Conservation (phyloP, 257 asterid species). For the Echium plantagineum region DNA sequence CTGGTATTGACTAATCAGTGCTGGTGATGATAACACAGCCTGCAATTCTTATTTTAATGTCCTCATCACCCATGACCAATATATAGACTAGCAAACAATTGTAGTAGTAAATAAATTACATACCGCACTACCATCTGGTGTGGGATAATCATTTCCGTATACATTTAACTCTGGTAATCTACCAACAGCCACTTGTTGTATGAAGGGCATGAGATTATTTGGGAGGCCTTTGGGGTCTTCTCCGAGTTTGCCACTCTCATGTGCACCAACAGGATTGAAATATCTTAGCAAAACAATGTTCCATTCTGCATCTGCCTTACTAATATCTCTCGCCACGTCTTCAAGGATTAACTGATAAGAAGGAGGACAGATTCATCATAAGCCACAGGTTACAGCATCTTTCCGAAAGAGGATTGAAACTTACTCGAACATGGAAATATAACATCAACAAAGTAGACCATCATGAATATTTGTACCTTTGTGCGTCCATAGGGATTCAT, state of each 20-base stretch:
- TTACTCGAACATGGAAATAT: not conserved
- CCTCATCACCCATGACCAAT: not conserved
- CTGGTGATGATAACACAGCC: too few relatives aligned
- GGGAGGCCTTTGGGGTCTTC: conserved; percentile 96
- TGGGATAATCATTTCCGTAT: conserved; percentile 88
- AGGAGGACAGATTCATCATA: not conserved
- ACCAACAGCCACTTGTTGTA: conserved; percentile 92
- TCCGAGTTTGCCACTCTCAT: conserved; percentile 81
- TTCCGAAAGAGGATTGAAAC: not conserved
- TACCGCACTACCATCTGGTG: conserved; percentile 94
- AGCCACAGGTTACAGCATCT: not conserved
- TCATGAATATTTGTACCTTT: conserved; percentile 35
- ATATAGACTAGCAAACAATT: not conserved
- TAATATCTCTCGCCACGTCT: conserved; percentile 78
- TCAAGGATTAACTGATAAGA: conserved; percentile 60
- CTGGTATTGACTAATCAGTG: too few relatives aligned
- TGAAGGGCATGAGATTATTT: conserved; percentile 94
- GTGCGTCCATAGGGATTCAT: conserved; percentile 98
- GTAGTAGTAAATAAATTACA: not conserved
- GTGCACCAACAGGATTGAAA: conserved; percentile 96
- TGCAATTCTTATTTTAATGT: too few relatives aligned
- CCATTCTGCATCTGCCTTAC: conserved; percentile 67
- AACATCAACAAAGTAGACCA: not conserved
- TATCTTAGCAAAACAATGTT: conserved; percentile 74
- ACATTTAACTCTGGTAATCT: conserved; percentile 76